Evolutionary conservation across 768 basidiomycete genomes (phyloP), one percentile per base, ranked within the genome.

Genomic region (Obba rivulosa): DNA sequence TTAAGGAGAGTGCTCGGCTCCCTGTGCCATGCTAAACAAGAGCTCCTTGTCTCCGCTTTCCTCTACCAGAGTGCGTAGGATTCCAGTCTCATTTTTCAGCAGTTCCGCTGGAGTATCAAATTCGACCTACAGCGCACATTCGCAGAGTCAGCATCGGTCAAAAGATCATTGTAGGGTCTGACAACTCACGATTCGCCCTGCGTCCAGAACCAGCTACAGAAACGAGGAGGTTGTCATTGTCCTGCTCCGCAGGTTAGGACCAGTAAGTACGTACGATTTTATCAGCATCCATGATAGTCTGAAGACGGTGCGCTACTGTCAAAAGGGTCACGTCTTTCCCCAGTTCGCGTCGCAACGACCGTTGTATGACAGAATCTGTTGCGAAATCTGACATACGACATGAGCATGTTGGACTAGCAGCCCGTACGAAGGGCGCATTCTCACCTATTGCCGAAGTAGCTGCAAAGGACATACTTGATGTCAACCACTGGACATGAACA

Each of bases 61-160:
- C 40, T 83, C 76, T 0, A 84, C 80, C 36, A 83, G 62, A 3
- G 76, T 60, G 43, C 76, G 71, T 38, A 83, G 64, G 47, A 66
- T 63, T 4, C 81, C 76, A n/a, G 65, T 66, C 45, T 78, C 65
- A 38, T 78, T 78, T 38, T 63, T 65, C 36, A 87, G 68, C 36
- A 88, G 67, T 5, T 64, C 65, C 13, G 46, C 54, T 1, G 83
- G 83, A 7, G 66, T 55, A 31, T 77, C 80, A 49, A 74, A 82
- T 51, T 83, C 80, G 36, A 71, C 62, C 67, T 45, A 16, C 17
- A 20, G 28, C 9, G 11, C 21, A 44, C 10, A 40, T 4, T 44
- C 36, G 41, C 10, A 42, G 43, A 4, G 14, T 18, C 13, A 31
- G 13, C 7, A 31, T 31, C 7, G 28, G 41, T 36, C 11, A 48